Evolutionary conservation across 2,329 filamentous ascomycete species (phyloP), one percentile per base, ranked within the genome.

Genomic region (Hypoxylon sp.): DNA sequence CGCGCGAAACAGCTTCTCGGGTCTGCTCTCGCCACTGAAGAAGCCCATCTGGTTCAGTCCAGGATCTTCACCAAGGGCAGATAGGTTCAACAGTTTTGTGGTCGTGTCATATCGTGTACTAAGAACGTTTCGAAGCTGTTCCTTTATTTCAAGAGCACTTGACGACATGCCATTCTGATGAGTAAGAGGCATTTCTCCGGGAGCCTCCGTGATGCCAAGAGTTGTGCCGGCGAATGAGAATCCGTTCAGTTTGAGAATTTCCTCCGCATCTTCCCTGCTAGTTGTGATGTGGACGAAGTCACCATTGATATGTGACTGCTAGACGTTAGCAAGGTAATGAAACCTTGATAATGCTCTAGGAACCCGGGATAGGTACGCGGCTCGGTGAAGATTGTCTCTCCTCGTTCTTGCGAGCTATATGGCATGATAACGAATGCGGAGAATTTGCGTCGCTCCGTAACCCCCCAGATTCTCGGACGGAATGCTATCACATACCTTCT

Each of bases 1-100:
- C 1, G 92, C 95, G 55, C 92, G 92, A 80, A 98, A 97, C 67
- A 97, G 92, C 78, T 97, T 99, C 68, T 91, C 87, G 47, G 91
- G 89, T 1, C 89, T 90, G 2, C 90, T 88, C 63, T 86, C 87
- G 63, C 83, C 88, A 67, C 88, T 86, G 76, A 97, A 94, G 74
- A 95, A 91, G 37, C 92, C 92, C 78, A 94, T 89, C 43, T 86
- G 83, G 57, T 89, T 83, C 3, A 98, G 85, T 62, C 90, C 87
- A 1, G 88, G 81, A 73, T 98, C 95, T 50, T 86, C 82, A 30
- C 87, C 90, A 8, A 98, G 87, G 0, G 86, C 83, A n/a, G 93
- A 94, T 8, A 99, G 87, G 75, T 97, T 89, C 39, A 98, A 85
- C 0, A 97, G 82, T 78, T 96, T 97, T 55, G 83, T 82, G 5